Conservation (phyloP, 2,329 filamentous ascomycete genomes). For the Stromatinia cepivora region DNA sequence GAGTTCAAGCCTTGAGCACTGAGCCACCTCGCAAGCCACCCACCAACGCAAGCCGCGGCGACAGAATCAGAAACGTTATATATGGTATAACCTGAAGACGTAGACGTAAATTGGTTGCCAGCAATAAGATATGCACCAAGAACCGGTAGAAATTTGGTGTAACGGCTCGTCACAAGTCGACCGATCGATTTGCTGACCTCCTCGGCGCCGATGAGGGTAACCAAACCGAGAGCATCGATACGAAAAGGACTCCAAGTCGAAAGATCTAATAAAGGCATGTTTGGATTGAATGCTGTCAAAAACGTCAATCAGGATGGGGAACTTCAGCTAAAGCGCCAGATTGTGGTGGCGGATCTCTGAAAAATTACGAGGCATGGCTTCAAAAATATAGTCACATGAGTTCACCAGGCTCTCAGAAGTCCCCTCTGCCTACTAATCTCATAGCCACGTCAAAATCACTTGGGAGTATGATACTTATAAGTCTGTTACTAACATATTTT, state of each 20-base stretch:
- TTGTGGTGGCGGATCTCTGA: too few relatives aligned
- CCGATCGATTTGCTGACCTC: slow-evolving; percentile 25
- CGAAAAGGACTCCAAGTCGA: slow-evolving; percentile 23
- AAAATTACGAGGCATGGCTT: too few relatives aligned
- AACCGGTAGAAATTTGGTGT: slow-evolving; percentile 24
- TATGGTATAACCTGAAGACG: slow-evolving; percentile 21
- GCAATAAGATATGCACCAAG: slow-evolving; percentile 26
- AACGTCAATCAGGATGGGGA: not conserved
- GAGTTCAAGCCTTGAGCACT: slow-evolving; percentile 16
- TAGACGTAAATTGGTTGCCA: slow-evolving; percentile 20
- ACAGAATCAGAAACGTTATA: slow-evolving; percentile 28
- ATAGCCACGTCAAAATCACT: too few relatives aligned
- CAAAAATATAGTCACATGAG: too few relatives aligned
- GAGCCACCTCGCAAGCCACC: slow-evolving; percentile 27
- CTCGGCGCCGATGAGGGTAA: slow-evolving; percentile 27
- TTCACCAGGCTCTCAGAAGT: too few relatives aligned
- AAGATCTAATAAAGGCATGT: slow-evolving; percentile 23
- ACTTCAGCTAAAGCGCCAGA: too few relatives aligned
- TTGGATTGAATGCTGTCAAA: not conserved
- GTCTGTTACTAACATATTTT: too few relatives aligned
- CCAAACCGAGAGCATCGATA: slow-evolving; percentile 26
- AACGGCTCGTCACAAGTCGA: slow-evolving; percentile 22
- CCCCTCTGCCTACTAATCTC: too few relatives aligned
- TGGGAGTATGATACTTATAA: too few relatives aligned
- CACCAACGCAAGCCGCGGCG: slow-evolving; percentile 17